Base-by-base conservation (phyloP, 352 stramenopile species). In the Globisporangium nagaii region DNA sequence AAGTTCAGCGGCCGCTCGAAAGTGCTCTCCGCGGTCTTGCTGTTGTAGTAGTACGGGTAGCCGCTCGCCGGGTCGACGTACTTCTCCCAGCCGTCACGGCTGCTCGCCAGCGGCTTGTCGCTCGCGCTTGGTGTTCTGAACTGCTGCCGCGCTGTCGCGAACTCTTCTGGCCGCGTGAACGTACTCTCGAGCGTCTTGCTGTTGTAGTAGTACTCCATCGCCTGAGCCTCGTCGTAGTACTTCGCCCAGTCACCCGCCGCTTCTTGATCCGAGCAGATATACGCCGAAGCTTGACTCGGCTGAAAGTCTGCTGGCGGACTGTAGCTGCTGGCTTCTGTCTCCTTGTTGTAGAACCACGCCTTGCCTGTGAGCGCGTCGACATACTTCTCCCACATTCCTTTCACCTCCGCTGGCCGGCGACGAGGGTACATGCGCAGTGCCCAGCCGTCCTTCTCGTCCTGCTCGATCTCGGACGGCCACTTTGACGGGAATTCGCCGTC, bases 401-500 rank as follows among this genome's bases (percentile, higher is more conserved):
- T 52, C 3, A 76, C 66, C 42, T 88, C 73, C 5, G 64, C 44
- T 0, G 78, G 76, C 19, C 54, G 49, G 0, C 83, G 78, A 15
- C 66, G 58, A 3, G 78, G 75, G 32, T 68, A 73, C 39, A 70
- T 78, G 1, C 87, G 80, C 42, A 93, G 59, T 7, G 68, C 57
- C 86, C 88, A 96, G 3, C 87, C 87, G 22, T 86, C 66, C 36
- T 85, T 73, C 19, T 96, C 89, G 62, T 96, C 88, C 61, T 97
- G 88, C 41, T 80, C 68, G 32, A 97, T 79, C 59, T 97, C 90
- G 12, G 79, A 83, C 4, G 89, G 88, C 90, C 90, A 97, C 2
- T 75, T 71, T 28, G 83, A 96, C 25, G 88, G 88, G 63, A 96
- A 97, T 37, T 97, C 88, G 56, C 82, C 79, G 22, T 96, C 79